A percentile compares a stretch with the other conserved stretches of the same genome.
Conservation (phyloP, 768 basidiomycete genomes). For the Mycena rebaudengoi region DNA sequence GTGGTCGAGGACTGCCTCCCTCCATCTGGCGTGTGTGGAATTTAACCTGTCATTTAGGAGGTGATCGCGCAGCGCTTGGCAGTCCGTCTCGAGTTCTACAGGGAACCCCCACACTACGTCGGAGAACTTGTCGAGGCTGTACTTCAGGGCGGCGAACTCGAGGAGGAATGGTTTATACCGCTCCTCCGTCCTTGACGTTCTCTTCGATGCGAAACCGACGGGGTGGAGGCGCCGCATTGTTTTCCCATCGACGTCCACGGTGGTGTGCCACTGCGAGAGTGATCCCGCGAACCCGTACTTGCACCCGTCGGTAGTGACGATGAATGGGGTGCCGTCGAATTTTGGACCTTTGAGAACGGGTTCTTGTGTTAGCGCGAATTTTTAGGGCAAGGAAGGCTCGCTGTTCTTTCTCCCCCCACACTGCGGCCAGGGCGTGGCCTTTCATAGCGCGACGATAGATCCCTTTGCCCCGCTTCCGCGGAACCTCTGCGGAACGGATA, state of each 20-base stretch:
- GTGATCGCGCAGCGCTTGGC: slow-evolving; percentile 31
- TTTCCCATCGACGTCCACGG: slow-evolving; percentile 20
- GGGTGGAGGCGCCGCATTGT: slow-evolving; percentile 28
- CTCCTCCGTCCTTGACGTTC: slow-evolving; percentile 33
- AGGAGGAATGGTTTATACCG: slow-evolving; percentile 40
- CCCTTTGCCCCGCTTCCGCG: slow-evolving; percentile 27
- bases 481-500: slow-evolving; percentile 25
- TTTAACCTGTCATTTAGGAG: slow-evolving; percentile 32
- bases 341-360: slow-evolving; percentile 29
- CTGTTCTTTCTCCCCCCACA: slow-evolving; percentile 27
- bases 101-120: slow-evolving; percentile 32
- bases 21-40: slow-evolving; percentile 36
- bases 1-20: slow-evolving; percentile 14
- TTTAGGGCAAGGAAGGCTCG: slow-evolving; percentile 37
- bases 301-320: slow-evolving; percentile 39
- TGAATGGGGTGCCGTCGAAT: slow-evolving; percentile 37
- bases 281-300: slow-evolving; percentile 37
- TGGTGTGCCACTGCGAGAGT: slow-evolving; percentile 30
- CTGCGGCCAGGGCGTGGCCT: slow-evolving; percentile 8
- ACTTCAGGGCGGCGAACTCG: slow-evolving; percentile 36
- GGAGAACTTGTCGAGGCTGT: slow-evolving; percentile 31
- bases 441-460: slow-evolving; percentile 37
- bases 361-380: slow-evolving; percentile 22
- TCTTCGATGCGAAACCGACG: slow-evolving; percentile 39
- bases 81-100: slow-evolving; percentile 25